Evolutionary conservation across 73 alveolate species (phyloP).

Genomic region (Tetrahymena elliotti): DNA sequence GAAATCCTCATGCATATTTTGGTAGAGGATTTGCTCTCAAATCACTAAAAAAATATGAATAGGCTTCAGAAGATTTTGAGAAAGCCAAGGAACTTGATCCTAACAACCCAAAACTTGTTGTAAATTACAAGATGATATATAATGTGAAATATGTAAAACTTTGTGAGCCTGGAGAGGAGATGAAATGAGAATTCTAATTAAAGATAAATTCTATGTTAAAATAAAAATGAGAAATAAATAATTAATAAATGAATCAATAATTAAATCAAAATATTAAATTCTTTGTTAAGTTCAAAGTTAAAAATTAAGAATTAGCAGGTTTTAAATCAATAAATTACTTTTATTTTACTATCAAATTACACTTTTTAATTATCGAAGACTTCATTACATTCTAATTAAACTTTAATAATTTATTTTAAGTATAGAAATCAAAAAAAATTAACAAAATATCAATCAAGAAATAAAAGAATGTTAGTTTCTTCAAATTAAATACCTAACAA

Average conservation of each 20-base stretch:
- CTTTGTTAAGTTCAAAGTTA: no score
- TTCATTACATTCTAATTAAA: no score
- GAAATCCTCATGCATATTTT: conserved; percentile 86
- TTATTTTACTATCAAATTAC: no score
- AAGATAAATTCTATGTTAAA: neutral
- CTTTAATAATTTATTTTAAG: no score
- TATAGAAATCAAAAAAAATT: no score
- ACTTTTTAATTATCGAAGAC: no score
- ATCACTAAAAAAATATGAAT: conserved; percentile 51
- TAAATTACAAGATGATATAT: conserved; percentile 59
- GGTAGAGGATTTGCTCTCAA: conserved; percentile 84
- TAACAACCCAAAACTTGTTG: conserved; percentile 63
- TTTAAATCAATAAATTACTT: no score
- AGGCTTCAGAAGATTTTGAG: conserved; percentile 88
- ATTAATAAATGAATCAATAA: neutral
- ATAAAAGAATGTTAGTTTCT: no score
- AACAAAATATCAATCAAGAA: no score
- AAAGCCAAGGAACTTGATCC: conserved; percentile 78
- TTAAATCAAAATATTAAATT: no score
- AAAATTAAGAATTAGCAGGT: no score
- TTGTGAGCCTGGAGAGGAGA: conserved; percentile 85
- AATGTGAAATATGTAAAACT: conserved; percentile 74
- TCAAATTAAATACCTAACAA: no score
- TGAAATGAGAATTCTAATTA: conserved; percentile 18
- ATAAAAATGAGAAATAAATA: neutral